phyloP scores from a whole-genome alignment of 1,139 yeast genomes.

The Pichia sp. region DNA sequence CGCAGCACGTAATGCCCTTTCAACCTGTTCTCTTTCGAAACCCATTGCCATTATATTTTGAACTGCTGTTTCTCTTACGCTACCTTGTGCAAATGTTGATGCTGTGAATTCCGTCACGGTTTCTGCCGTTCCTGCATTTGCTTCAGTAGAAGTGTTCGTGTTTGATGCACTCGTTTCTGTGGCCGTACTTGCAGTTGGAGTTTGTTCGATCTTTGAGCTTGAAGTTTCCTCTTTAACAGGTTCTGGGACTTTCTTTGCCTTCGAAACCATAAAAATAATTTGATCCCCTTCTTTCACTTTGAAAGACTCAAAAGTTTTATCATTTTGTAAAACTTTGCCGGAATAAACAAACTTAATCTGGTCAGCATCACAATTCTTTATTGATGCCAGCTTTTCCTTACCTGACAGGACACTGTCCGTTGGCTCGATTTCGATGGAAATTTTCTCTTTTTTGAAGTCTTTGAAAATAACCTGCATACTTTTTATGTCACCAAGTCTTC shows the following conservation, averaged over 20 bases:
- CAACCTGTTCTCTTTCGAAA: conserved; percentile 81
- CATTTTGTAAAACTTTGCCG: conserved; percentile 86
- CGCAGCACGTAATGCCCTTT: conserved; percentile 89
- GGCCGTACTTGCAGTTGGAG: conserved; percentile 28
- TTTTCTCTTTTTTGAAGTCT: conserved; percentile 88
- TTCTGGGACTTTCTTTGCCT: conserved; percentile 38
- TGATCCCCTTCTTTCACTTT: conserved; percentile 87
- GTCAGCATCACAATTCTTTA: conserved; percentile 63
- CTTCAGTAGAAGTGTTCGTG: conserved; percentile 24
- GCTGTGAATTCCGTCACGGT: conserved; percentile 35
- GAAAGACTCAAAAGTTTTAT: conserved; percentile 66
- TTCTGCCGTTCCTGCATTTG: conserved; percentile 26
- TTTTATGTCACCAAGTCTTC: background rate
- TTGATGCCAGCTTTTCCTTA: conserved; percentile 68
- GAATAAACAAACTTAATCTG: conserved; percentile 90
- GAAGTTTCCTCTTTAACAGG: conserved; percentile 21
- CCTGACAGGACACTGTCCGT: conserved; percentile 64
- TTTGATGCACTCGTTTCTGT: conserved; percentile 14
- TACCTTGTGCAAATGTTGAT: conserved; percentile 58
- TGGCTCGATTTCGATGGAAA: conserved; percentile 72
- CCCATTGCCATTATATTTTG: conserved; percentile 94
- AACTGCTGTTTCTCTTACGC: conserved; percentile 63
- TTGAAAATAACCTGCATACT: conserved; percentile 76
- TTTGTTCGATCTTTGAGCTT: conserved; percentile 22
- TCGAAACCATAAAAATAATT: conserved; percentile 83